Percentiles rank a stretch among this genome's conserved stretches.
Evolutionary conservation across 805 yeast species (phyloP).

Genomic region (Saccharomycopsis sp.): DNA sequence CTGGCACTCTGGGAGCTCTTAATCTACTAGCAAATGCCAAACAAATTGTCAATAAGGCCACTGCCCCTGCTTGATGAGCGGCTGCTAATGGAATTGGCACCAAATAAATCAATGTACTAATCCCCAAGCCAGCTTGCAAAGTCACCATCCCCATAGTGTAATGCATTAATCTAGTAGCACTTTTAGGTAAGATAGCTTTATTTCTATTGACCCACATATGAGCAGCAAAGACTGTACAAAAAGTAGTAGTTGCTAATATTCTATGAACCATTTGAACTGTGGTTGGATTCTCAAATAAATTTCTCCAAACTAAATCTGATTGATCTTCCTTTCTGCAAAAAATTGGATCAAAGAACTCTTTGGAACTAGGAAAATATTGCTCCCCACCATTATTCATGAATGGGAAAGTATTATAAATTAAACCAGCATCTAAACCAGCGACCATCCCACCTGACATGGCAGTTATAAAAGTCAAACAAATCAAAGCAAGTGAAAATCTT

Average conservation of each 20-base stretch:
- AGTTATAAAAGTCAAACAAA: constrained; percentile 69
- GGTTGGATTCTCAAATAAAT: constrained; percentile 87
- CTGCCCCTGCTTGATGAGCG: constrained; percentile 93
- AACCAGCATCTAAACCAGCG: constrained; percentile 96
- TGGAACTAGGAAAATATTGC: constrained; percentile 57
- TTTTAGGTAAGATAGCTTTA: constrained; percentile 45
- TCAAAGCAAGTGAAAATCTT: constrained; percentile 41
- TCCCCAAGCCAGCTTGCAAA: constrained; percentile 79
- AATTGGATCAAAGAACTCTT: constrained; percentile 67
- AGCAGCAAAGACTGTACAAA: constrained; percentile 55
- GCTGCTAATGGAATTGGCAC: constrained; percentile 94
- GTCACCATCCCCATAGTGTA: constrained; percentile 75
- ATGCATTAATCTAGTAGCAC: constrained; percentile 46
- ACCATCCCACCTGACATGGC: constrained; percentile 98
- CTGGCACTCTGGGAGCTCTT: constrained; percentile 43
- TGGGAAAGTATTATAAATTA: constrained; percentile 93
- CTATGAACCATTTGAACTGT: constrained; percentile 93
- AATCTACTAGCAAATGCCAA: constrained; percentile 49
- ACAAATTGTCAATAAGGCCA: constrained; percentile 77
- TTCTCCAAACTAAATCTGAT: constrained; percentile 83
- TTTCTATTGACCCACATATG: constrained; percentile 57
- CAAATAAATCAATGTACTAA: constrained; percentile 70
- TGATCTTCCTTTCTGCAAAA: constrained; percentile 58
- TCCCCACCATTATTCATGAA: constrained; percentile 70
- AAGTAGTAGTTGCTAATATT: constrained; percentile 72